phyloP scores from a whole-genome alignment of 768 basidiomycete genomes.

The Steccherinum ochraceum region DNA sequence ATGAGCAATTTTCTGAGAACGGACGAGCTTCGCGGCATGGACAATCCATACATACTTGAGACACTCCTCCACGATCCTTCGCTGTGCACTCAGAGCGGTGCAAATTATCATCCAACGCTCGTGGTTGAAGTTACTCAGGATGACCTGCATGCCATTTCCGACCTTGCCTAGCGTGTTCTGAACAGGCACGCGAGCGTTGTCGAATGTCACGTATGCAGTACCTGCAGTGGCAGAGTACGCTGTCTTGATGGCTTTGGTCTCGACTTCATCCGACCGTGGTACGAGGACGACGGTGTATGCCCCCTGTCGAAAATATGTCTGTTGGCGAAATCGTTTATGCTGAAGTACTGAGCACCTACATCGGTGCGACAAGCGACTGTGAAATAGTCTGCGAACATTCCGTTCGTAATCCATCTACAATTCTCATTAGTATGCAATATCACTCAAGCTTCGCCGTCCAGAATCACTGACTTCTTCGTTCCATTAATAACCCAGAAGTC shows the following conservation, averaged over 20 bases:
- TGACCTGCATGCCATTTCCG: constrained; percentile 77
- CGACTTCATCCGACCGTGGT: constrained; percentile 62
- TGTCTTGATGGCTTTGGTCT: constrained; percentile 88
- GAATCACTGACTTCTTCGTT: constrained; percentile 71
- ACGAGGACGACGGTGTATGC: constrained; percentile 77
- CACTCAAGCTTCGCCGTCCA: not conserved
- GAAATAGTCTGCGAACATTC: constrained; percentile 80
- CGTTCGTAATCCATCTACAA: constrained; percentile 84
- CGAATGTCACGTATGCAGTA: constrained; percentile 80
- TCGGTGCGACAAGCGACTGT: constrained; percentile 74
- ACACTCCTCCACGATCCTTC: constrained; percentile 83
- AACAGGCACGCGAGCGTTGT: constrained; percentile 75
- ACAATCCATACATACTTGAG: constrained; percentile 45
- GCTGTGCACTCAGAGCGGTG: constrained; percentile 67
- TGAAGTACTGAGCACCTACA: constrained; percentile 25
- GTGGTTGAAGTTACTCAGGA: constrained; percentile 84
- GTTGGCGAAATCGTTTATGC: not conserved
- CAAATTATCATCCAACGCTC: constrained; percentile 85
- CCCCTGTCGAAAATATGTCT: constrained; percentile 29
- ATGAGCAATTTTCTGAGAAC: constrained; percentile 30
- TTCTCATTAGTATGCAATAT: not conserved
- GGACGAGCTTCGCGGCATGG: not conserved
- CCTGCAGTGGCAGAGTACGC: constrained; percentile 90
- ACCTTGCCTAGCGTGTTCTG: constrained; percentile 84
- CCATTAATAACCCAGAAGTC: constrained; percentile 86